These are phyloP conservation scores for Echinochloa phyllopogon DNA, from an alignment of 176 grass and related monocot genomes.

Conservation along the genomic window DNA sequence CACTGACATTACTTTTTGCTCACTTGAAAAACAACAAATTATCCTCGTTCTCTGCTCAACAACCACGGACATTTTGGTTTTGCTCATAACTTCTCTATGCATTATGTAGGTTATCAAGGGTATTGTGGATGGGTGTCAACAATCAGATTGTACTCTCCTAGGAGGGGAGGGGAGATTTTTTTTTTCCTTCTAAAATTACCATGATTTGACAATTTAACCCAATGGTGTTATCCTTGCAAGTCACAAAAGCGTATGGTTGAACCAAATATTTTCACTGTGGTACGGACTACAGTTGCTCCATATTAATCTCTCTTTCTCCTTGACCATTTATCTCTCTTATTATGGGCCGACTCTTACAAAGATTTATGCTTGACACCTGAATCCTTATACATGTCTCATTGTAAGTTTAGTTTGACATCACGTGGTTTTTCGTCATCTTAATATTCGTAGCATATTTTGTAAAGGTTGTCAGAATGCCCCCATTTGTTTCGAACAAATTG, in stretches of 20 bases:
- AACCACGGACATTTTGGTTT: background rate
- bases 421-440: background rate
- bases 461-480: background rate
- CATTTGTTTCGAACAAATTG: background rate
- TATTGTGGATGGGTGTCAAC: conserved; percentile 82
- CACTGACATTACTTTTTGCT: conserved; percentile 20
- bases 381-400: background rate
- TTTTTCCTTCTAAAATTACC: background rate
- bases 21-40: background rate
- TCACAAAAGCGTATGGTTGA: background rate
- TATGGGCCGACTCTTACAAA: background rate
- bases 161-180: conserved; percentile 70
- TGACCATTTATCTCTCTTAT: background rate
- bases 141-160: conserved; percentile 71
- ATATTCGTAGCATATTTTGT: background rate
- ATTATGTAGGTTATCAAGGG: conserved; percentile 80
- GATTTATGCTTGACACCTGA: background rate
- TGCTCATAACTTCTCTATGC: background rate
- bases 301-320: too few relatives aligned
- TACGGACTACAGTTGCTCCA: background rate
- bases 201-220: background rate
- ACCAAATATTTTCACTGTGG: background rate
- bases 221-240: background rate
- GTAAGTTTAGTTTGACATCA: background rate
- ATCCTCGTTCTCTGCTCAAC: background rate